Base-by-base conservation (phyloP, 352 stramenopile species). In the Hyaloperonospora arabidopsidis region DNA sequence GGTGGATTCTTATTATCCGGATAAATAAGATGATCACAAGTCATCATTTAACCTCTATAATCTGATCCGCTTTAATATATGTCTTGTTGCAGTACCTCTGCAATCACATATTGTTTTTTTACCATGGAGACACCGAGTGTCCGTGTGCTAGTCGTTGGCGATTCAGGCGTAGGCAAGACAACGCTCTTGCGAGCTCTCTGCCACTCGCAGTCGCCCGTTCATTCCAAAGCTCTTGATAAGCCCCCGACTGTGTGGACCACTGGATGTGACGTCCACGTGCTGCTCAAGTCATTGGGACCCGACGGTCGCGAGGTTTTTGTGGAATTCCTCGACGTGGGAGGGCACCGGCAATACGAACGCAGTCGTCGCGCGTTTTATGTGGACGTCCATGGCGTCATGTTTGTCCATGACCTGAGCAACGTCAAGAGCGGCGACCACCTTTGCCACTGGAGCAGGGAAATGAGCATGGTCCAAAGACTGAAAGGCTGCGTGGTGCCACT, bases 121-220 rank as follows among this genome's bases (percentile, higher is more conserved):
- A 0, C 54, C 38, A 93, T 93, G 82, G 82, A 93, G 61, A 80
- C 76, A 3, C 74, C 76, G 8, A 76, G 76, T 35, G 82, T 85
- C 34, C 78, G 84, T 45, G 73, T 94, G 50, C 68, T 90, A 5
- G 84, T 93, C 13, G 72, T 94, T 11, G 84, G 84, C 52, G 84
- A 94, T 63, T 94, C 84, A 2, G 84, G 84, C 44, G 84, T 93
- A 23, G 84, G 84, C 17, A 94, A 94, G 68, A 91, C 80, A 13
- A 65, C 79, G 58, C 64, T 94, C 18, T 61, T 94, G 45, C 73
- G 70, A n/a, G 61, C 63, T 6, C 21, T 91, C 11, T 92, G 84
- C 53, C 68, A 67, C 55, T 41, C 67, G n/a, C 18, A 63, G n/a
- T 29, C 46, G 50, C 22, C 39, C 13, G 29, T 8, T 45, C 19